A percentile compares a stretch with the other conserved stretches of the same genome.
These are phyloP conservation scores for Logfia minima DNA, from an alignment of 129 eudicot genomes.

Conservation along the genomic window DNA sequence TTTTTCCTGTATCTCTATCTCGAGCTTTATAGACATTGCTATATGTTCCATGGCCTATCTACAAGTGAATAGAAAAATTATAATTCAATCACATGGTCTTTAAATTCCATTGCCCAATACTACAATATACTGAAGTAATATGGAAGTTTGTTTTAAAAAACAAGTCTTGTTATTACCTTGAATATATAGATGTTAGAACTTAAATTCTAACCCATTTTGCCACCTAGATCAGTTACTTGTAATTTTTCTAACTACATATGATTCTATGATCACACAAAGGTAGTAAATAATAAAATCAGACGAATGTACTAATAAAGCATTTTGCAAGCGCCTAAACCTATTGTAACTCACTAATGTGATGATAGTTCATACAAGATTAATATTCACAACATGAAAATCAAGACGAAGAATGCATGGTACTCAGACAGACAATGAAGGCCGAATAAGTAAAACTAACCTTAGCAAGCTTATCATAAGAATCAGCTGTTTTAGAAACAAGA, in stretches of 20 bases:
- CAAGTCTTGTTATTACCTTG: too few relatives aligned
- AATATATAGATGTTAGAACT: neutral
- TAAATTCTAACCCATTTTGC: neutral
- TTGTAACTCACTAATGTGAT: neutral
- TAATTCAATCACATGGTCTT: conserved; percentile 5
- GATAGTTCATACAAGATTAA: neutral
- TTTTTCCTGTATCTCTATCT: conserved; percentile 65
- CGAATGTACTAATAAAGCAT: neutral
- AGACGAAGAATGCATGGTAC: neutral
- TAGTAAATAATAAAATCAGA: neutral
- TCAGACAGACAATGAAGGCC: too few relatives aligned
- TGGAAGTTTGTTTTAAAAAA: neutral
- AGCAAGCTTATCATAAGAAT: conserved; percentile 77
- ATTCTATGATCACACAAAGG: neutral
- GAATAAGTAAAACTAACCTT: conserved; percentile 48
- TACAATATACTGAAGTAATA: neutral
- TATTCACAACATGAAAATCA: neutral
- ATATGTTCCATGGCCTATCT: conserved; percentile 89
- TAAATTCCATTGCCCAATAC: neutral
- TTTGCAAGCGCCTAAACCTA: neutral
- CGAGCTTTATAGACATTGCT: conserved; percentile 87
- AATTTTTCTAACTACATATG: neutral
- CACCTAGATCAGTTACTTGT: neutral
- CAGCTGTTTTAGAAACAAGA: conserved; percentile 65
- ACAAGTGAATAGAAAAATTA: conserved; percentile 5